phyloP scores from a whole-genome alignment of 352 stramenopile species.

The Phytopythium montanum region DNA sequence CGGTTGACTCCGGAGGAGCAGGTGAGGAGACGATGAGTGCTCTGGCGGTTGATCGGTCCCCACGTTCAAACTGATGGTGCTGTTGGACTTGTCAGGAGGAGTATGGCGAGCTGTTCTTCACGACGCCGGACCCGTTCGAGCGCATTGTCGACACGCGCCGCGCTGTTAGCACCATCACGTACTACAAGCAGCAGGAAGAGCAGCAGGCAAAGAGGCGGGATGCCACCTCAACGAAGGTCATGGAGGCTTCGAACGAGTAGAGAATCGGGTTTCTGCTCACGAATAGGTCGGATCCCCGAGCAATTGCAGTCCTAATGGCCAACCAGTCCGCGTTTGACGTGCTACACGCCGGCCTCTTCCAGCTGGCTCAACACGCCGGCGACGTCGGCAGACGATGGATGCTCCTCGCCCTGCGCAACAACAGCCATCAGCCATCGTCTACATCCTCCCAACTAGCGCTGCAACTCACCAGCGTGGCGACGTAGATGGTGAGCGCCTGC shows the following conservation, averaged over 20 bases:
- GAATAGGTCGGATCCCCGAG: background rate
- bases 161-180: slow-evolving; percentile 65
- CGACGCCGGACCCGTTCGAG: slow-evolving; percentile 65
- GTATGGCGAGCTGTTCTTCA: slow-evolving; percentile 65
- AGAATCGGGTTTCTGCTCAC: background rate
- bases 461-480: slow-evolving; percentile 41
- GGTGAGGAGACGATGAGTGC: slow-evolving; percentile 13
- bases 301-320: background rate
- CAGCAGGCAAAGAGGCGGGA: slow-evolving; percentile 15
- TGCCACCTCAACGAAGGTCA: slow-evolving; percentile 1
- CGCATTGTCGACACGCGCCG: slow-evolving; percentile 46
- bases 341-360: slow-evolving; percentile 39
- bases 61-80: background rate
- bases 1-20: slow-evolving; percentile 33
- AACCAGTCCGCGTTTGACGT: background rate
- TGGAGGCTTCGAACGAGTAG: background rate
- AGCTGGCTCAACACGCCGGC: slow-evolving; percentile 50
- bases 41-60: background rate
- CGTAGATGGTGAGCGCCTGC: slow-evolving; percentile 54
- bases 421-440: background rate
- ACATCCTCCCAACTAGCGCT: background rate
- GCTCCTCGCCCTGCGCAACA: slow-evolving; percentile 34
- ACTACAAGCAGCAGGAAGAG: slow-evolving; percentile 21
- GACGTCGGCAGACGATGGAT: slow-evolving; percentile 57
- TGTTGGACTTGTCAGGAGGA: slow-evolving; percentile 23